phyloP scores from a whole-genome alignment of 176 grass and related monocot genomes.

The Oryza nivara region DNA sequence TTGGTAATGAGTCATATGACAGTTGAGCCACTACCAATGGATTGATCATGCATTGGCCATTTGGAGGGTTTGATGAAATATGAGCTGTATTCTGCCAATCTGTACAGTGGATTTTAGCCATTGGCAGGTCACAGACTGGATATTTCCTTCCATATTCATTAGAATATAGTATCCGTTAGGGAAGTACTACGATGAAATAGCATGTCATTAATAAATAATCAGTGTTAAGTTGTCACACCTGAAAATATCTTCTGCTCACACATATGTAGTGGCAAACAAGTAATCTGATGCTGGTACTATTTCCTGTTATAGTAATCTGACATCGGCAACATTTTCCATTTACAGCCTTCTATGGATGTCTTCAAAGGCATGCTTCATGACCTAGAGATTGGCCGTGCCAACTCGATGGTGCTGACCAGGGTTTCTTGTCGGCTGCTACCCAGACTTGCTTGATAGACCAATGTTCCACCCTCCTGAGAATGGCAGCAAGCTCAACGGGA shows the following conservation, averaged over 20 bases:
- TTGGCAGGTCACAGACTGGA: neutral
- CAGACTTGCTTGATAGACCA: slow-evolving; percentile 82
- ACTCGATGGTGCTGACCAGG: slow-evolving; percentile 98
- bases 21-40: slow-evolving; percentile 1
- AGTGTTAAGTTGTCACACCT: neutral
- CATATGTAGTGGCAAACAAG: neutral
- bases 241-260: slow-evolving; percentile 17
- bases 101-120: neutral
- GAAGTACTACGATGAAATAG: neutral
- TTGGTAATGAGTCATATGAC: neutral
- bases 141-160: neutral
- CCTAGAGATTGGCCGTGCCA: slow-evolving; percentile 63
- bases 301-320: slow-evolving; percentile 21
- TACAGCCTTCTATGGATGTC: slow-evolving; percentile 91
- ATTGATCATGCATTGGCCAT: slow-evolving; percentile 9
- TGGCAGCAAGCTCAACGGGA: slow-evolving; percentile 83
- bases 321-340: neutral
- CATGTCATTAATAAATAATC: neutral
- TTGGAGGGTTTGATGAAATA: neutral
- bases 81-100: neutral
- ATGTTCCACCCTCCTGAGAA: slow-evolving; percentile 90
- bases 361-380: slow-evolving; percentile 94
- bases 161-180: neutral
- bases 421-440: slow-evolving; percentile 83
- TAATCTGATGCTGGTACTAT: slow-evolving; percentile 3